Base-by-base conservation (phyloP, 345 rosid genomes). In the Citrus medica region DNA sequence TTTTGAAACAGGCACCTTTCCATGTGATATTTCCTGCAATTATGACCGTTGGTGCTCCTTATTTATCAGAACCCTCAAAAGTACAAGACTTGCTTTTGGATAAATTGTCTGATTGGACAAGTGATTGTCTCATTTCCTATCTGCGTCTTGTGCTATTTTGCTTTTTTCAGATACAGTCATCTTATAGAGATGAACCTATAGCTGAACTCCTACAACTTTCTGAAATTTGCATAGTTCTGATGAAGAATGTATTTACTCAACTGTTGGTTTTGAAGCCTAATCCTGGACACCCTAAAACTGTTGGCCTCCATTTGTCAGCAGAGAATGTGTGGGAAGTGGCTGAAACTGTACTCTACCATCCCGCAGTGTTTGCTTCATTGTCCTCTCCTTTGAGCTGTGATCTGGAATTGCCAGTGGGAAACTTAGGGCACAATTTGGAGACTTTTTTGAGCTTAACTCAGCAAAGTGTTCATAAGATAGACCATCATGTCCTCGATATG, bases 1-100 rank as follows among this genome's bases (percentile, higher is more conserved):
- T 90, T 78, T 71, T 93, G 85, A 89, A 90, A 87, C 86, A 87
- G 83, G 78, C 84, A 51, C 89, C 95, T 77, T 94, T 94, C 82
- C 89, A 91, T 75, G 86, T 88, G 70, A 80, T 93, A 76, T 87
- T 94, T 81, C 84, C 89, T 71, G 88, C 86, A 76, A 67, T 85
- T 66, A 79, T 89, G 76, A 76, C 81, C 73, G 65, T 76, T 51
- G 79, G 81, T 76, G 67, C 76, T 69, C 83, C 78, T 73, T 69
- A 68, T 79, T 69, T 86, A 68, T 77, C 62, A 7, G 89, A 87
- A 62, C 61, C 78, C 71, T 87, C 83, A 27, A 85, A 85, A 79
- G 64, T 91, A 66, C 67, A 83, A 75, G 86, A 83, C 76, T 80
- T 94, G 81, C 94, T 96, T 76, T 78, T 87, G 88, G 82, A 81